Evolutionary conservation across 441 rosid species (phyloP).

Genomic region (Bruguiera hainesii): DNA sequence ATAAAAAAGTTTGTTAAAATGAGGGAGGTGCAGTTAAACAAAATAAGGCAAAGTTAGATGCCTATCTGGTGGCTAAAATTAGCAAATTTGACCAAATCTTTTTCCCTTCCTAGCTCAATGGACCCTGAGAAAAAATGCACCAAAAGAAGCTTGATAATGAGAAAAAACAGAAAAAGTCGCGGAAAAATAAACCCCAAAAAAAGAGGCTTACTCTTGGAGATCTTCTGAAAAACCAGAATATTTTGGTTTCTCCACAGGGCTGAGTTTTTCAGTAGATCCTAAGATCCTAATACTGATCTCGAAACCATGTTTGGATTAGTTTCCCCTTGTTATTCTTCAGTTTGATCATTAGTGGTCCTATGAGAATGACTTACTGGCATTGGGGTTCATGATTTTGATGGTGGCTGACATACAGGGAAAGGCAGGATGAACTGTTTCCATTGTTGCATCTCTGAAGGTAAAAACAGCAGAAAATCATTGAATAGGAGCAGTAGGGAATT

Average conservation of each 20-base stretch:
- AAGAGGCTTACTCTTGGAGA: background rate
- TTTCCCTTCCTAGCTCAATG: slow-evolving; percentile 18
- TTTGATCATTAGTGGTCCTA: background rate
- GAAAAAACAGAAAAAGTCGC: too few relatives aligned
- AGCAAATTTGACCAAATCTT: slow-evolving; percentile 32
- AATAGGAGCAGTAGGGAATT: slow-evolving; percentile 55
- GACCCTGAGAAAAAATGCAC: slow-evolving; percentile 17
- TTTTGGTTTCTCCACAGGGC: slow-evolving; percentile 26
- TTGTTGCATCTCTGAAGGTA: slow-evolving; percentile 52
- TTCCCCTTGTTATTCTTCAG: slow-evolving; percentile 3
- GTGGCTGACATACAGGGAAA: slow-evolving; percentile 26
- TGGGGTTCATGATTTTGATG: slow-evolving; percentile 22
- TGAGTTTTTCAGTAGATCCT: slow-evolving; percentile 16
- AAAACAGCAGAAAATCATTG: slow-evolving; percentile 42
- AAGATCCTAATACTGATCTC: slow-evolving; percentile 9
- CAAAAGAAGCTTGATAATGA: slow-evolving; percentile 7
- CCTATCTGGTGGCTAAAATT: slow-evolving; percentile 26
- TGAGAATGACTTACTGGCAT: background rate
- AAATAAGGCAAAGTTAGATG: background rate
- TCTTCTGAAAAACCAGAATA: slow-evolving; percentile 25
- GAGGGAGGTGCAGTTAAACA: background rate
- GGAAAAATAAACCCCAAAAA: background rate
- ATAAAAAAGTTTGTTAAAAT: too few relatives aligned
- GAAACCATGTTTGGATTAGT: background rate
- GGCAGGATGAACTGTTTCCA: slow-evolving; percentile 52